Evolutionary conservation across 2,329 filamentous ascomycete species (phyloP), one percentile per base, ranked within the genome.

Genomic region (Venturia asperata): DNA sequence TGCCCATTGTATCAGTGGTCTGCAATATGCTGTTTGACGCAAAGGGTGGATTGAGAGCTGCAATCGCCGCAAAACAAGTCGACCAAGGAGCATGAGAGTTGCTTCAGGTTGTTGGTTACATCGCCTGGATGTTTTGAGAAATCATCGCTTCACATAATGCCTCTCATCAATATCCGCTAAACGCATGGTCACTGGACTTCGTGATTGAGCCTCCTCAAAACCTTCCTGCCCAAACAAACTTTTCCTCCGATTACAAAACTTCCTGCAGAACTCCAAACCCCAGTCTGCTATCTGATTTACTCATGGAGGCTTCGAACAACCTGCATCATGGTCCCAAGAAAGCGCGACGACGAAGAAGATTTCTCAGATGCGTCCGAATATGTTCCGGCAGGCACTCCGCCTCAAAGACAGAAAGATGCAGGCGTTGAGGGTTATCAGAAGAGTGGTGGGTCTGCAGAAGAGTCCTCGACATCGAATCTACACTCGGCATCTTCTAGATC

Each of bases 311-410:
- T 11, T n/a, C n/a, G 52, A 37, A 58, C 37, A 15, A 58, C n/a
- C 17, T 17, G 7, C 30, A 58, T 10, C 52, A 58, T 58, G 52
- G 30, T n/a, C 37, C n/a, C 30, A 58, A 27, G 19, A 58, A 58
- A 37, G 52, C 52, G 30, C 52, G 52, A 37, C 52, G 52, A 58
- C 27, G 52, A 58, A 58, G 52, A 37, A 58, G n/a, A 58, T 21
- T 58, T 34, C 39, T 62, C 39, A 27, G 60, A 62, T 24, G 60
- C n/a, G n/a, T 62, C 60, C 37, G 42, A 42, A 19, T 47, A 47
- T 42, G 39, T 42, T 6, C 39, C 42, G 7, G 13, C 43, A 42
- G 39, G 5, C 39, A 47, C 24, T 30, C 60, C 39, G 21, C 17
- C 17, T 43, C 60, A n/a, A 5, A 62, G 9, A 21, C 30, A 27